Evolutionary conservation across 2,329 filamentous ascomycete genomes (phyloP).

Genomic region (Aspergillus ruber): DNA sequence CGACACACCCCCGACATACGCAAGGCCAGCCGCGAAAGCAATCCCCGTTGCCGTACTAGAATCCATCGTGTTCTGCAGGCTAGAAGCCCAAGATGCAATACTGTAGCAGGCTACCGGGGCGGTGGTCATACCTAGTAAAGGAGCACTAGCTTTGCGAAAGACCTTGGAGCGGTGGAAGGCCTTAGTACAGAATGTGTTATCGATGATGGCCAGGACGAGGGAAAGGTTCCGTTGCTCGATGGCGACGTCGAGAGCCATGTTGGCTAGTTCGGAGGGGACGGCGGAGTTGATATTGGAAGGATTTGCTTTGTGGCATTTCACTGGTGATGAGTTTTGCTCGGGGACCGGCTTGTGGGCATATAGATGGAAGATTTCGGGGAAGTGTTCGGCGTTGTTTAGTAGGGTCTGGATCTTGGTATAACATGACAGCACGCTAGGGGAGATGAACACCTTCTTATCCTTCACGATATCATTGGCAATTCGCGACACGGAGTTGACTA

Average conservation of each 20-base stretch:
- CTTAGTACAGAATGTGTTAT: conserved; percentile 47
- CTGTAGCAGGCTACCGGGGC: conserved; percentile 50
- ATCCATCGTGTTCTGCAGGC: conserved; percentile 71
- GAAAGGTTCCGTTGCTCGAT: conserved; percentile 72
- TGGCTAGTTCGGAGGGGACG: conserved; percentile 63
- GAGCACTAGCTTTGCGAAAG: conserved; percentile 35
- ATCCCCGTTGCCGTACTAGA: conserved; percentile 65
- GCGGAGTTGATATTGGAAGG: conserved; percentile 65
- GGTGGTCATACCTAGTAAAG: conserved; percentile 33
- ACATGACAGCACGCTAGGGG: conserved; percentile 60
- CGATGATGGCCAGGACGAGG: conserved; percentile 70
- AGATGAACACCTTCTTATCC: conserved; percentile 74
- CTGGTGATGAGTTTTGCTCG: conserved; percentile 50
- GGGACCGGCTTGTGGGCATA: conserved; percentile 79
- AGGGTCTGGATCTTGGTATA: conserved; percentile 73
- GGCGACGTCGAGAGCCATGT: conserved; percentile 69
- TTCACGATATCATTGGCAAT: conserved; percentile 64
- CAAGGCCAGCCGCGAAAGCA: conserved; percentile 71
- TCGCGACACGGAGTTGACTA: conserved; percentile 43
- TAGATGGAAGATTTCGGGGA: conserved; percentile 72
- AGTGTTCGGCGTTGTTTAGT: conserved; percentile 65
- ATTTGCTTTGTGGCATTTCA: conserved; percentile 57
- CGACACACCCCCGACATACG: conserved; percentile 74
- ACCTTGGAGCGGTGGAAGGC: conserved; percentile 40
- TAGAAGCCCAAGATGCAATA: conserved; percentile 60